Evolutionary conservation across 805 yeast genomes (phyloP), one percentile per base, ranked within the genome.

Genomic region (Starmerella floricola): DNA sequence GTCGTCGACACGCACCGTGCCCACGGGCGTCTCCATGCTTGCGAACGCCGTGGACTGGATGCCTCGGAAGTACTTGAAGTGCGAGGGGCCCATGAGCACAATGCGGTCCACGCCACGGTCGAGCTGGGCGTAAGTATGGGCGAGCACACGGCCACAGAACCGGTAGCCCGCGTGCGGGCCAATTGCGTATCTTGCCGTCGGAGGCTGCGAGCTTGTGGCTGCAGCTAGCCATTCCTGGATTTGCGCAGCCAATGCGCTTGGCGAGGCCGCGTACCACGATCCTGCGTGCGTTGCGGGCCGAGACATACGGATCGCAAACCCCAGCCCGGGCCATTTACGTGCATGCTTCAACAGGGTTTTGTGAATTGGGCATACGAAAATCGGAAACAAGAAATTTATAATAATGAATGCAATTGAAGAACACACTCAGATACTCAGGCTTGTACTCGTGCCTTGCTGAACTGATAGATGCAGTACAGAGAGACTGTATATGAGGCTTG

Each of bases 131-230:
- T 82, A 88, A 0, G 94, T 73, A 56, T 81, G 76, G 0, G 87
- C 91, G 51, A 88, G 68, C 0, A 83, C 74, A 6, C 65, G 61
- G 0, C 95, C 95, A 31, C 93, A 79, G 57, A 79, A 91, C 4
- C 79, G 56, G 56, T 79, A 86, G 0, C 98, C 98, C 6, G 98
- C 98, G 60, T 91, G 98, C 58, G 77, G 83, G 8, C 79, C 81
- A 12, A 74, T 66, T 11, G 71, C 58, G n/a, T 75, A 60, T 21
- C 51, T 38, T 10, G 35, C 23, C 10, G 21, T 21, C 11, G n/a
- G n/a, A 6, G 17, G 6, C n/a, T 4, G 29, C 15, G 32, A 12
- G 6, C 35, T 20, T 11, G 26, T n/a, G 34, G 37, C 39, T 16
- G 20, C 19, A 6, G 54, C 53, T 34, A 82, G 60, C 51, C 65